Evolutionary conservation across 116 monocot genomes (phyloP).

Genomic region (Dioscorea cayenensis): DNA sequence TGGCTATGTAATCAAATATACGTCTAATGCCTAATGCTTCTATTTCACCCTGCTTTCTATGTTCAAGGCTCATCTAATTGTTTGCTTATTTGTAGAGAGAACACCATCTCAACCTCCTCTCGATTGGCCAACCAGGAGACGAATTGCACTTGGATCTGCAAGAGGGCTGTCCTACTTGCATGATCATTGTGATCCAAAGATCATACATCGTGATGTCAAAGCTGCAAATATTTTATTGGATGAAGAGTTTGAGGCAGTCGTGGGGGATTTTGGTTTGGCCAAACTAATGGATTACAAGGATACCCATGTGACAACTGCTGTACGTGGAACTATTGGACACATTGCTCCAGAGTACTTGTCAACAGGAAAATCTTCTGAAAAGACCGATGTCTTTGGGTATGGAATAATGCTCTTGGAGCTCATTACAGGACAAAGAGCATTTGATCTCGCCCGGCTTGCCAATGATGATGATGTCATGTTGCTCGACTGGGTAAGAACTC

Average conservation of each 20-base stretch:
- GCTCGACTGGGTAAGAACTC: conserved; percentile 43
- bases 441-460: conserved; percentile 44
- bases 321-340: conserved; percentile 44
- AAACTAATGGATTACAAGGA: conserved; percentile 51
- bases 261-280: conserved; percentile 50
- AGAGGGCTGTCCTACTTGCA: conserved; percentile 49
- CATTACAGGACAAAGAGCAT: conserved; percentile 50
- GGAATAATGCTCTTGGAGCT: conserved; percentile 56
- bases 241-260: conserved; percentile 47
- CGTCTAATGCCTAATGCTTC: background rate
- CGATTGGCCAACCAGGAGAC: conserved; percentile 33
- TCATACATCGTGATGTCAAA: conserved; percentile 59
- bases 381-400: conserved; percentile 57
- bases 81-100: conserved; percentile 29
- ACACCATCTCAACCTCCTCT: conserved; percentile 28
- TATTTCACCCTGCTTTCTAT: background rate
- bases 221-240: conserved; percentile 54
- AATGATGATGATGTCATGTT: conserved; percentile 59
- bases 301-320: conserved; percentile 48
- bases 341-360: conserved; percentile 48
- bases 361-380: conserved; percentile 48
- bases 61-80: background rate
- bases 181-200: conserved; percentile 52
- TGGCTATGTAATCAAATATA: too few species aligned
- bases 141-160: conserved; percentile 42